These are phyloP conservation scores for Hypsizygus marmoreus DNA, from an alignment of 768 basidiomycete genomes.

Conservation along the genomic window DNA sequence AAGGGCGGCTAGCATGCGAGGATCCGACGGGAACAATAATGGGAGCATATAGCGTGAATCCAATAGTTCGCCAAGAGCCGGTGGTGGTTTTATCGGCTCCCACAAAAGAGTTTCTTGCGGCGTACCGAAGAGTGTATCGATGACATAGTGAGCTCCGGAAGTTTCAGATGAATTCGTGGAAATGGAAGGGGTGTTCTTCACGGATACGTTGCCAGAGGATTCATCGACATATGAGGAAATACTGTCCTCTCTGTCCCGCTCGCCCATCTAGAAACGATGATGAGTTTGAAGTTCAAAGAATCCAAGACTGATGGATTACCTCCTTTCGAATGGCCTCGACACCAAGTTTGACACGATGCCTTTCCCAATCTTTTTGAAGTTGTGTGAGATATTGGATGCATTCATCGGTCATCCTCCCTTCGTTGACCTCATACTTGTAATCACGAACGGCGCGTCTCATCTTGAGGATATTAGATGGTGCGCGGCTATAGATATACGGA, in stretches of 20 bases:
- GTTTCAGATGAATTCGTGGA: slow-evolving; percentile 36
- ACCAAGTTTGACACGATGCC: slow-evolving; percentile 82
- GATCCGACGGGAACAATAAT: slow-evolving; percentile 79
- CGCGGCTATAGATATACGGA: slow-evolving; percentile 1
- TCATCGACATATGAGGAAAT: slow-evolving; percentile 52
- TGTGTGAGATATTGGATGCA: slow-evolving; percentile 93
- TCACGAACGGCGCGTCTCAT: slow-evolving; percentile 94
- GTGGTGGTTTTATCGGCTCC: slow-evolving; percentile 77
- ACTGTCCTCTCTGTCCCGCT: slow-evolving; percentile 66
- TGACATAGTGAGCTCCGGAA: slow-evolving; percentile 48
- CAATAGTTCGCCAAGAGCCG: slow-evolving; percentile 85
- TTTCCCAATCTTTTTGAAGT: slow-evolving; percentile 97
- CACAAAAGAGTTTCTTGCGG: slow-evolving; percentile 65
- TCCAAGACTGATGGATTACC: slow-evolving; percentile 39
- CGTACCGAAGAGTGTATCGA: slow-evolving; percentile 83
- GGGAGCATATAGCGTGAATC: slow-evolving; percentile 95
- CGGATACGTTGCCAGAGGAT: slow-evolving; percentile 28
- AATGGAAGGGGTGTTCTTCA: slow-evolving; percentile 37
- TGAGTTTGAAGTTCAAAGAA: slow-evolving; percentile 1
- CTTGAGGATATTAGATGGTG: slow-evolving; percentile 24
- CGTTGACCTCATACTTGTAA: slow-evolving; percentile 92
- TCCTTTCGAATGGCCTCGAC: slow-evolving; percentile 85
- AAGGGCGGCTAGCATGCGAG: slow-evolving; percentile 71
- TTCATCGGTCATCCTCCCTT: slow-evolving; percentile 91
- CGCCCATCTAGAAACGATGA: slow-evolving; percentile 51